phyloP scores from a whole-genome alignment of 768 basidiomycete species.

The Boletus rubroflammeus region DNA sequence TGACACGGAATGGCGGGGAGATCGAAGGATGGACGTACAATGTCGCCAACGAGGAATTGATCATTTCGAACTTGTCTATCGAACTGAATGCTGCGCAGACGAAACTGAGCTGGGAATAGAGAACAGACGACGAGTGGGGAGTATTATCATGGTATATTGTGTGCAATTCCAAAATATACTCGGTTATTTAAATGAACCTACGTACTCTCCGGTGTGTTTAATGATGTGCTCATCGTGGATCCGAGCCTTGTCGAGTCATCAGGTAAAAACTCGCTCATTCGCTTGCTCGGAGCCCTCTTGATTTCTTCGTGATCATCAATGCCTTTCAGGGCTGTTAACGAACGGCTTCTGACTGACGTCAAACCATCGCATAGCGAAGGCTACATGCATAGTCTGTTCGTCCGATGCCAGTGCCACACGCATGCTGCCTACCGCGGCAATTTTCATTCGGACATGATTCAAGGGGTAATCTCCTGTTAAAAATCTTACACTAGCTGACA shows the following conservation, averaged over 20 bases:
- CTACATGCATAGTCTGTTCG: not conserved
- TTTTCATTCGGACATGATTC: not conserved
- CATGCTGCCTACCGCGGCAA: not conserved
- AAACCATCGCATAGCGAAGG: not conserved
- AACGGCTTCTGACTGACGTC: not conserved
- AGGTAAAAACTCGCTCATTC: not conserved
- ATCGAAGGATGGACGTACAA: slow-evolving; percentile 41
- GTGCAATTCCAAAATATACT: not conserved
- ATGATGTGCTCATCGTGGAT: not conserved
- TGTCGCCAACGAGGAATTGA: slow-evolving; percentile 38
- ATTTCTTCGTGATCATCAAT: not conserved
- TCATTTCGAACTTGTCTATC: slow-evolving; percentile 35
- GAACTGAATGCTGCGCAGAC: slow-evolving; percentile 40
- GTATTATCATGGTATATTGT: not conserved
- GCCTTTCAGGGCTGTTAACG: not conserved
- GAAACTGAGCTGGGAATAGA: slow-evolving; percentile 35
- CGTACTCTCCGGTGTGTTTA: not conserved
- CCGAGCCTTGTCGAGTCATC: not conserved
- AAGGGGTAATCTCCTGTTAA: not conserved
- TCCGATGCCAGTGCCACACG: not conserved
- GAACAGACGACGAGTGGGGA: not conserved
- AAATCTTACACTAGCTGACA: not conserved
- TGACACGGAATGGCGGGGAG: slow-evolving; percentile 37
- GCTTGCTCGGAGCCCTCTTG: not conserved
- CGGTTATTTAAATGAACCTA: not conserved